These are phyloP conservation scores for Microbotryum lychnidis-dioicae DNA, from an alignment of 1,284 basidiomycete species.

Conservation along the genomic window DNA sequence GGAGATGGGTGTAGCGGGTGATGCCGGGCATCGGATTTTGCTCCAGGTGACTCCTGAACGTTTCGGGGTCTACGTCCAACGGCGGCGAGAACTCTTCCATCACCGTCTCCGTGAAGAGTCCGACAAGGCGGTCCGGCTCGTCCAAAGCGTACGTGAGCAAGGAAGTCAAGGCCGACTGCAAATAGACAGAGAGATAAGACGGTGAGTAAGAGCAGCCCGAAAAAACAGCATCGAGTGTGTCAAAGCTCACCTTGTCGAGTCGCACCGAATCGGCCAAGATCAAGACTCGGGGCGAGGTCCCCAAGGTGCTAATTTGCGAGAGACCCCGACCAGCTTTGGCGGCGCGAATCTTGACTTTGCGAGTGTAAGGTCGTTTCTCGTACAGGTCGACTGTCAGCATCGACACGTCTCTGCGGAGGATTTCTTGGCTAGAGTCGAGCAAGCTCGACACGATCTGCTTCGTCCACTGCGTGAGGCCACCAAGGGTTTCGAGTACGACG, in stretches of 20 bases:
- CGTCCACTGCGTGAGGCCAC: conserved; percentile 2
- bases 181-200: background rate
- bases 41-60: conserved; percentile 12
- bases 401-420: too few relatives aligned
- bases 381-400: conserved; percentile 8
- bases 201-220: background rate
- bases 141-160: conserved; percentile 21
- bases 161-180: conserved; percentile 14
- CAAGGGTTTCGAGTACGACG: conserved; percentile 19
- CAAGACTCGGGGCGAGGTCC: conserved; percentile 8
- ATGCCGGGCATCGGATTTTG: conserved; percentile 16
- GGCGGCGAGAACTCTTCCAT: conserved; percentile 7
- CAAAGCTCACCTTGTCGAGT: conserved; percentile 17
- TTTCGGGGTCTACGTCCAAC: background rate
- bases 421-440: background rate
- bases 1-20: conserved; percentile 12
- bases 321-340: conserved; percentile 11
- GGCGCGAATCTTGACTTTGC: conserved; percentile 1
- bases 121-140: conserved; percentile 13
- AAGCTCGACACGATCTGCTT: background rate
- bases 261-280: conserved; percentile 22
- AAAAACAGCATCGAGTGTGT: background rate
- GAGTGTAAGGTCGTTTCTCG: conserved; percentile 3
- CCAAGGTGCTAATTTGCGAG: conserved; percentile 2
- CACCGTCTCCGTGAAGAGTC: conserved; percentile 12